Conservation (phyloP, 768 basidiomycete species). For the Amanita exitialis region DNA sequence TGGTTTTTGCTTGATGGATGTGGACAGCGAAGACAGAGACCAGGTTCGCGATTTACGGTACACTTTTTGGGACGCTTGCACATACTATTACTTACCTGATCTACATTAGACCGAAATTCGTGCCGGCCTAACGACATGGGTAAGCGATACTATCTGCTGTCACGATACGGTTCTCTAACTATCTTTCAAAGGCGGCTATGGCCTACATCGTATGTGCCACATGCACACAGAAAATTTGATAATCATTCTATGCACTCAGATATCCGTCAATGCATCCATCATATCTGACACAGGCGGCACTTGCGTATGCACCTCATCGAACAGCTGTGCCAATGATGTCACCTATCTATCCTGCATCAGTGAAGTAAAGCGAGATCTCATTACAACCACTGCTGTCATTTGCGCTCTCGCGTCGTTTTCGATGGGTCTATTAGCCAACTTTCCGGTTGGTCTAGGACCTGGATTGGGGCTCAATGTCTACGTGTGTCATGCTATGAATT, state of each 20-base stretch:
- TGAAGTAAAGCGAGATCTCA: conserved; percentile 65
- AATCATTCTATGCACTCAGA: conserved; percentile 26
- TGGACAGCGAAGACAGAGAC: conserved; percentile 50
- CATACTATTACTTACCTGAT: too few relatives aligned
- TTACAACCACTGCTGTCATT: conserved; percentile 74
- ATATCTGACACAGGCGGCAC: conserved; percentile 71
- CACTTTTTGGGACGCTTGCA: conserved; percentile 6
- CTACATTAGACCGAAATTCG: conserved; percentile 60
- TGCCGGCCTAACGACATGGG: conserved; percentile 77
- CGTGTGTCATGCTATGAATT: conserved; percentile 28
- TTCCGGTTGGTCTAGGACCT: conserved; percentile 83
- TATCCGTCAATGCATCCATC: conserved; percentile 80
- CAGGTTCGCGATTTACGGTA: conserved; percentile 54
- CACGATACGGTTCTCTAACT: not conserved
- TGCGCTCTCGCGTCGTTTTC: conserved; percentile 66
- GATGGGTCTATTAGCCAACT: conserved; percentile 78
- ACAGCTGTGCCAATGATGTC: conserved; percentile 43
- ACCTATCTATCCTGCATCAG: conserved; percentile 47
- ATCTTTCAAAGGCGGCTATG: conserved; percentile 52
- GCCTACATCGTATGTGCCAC: conserved; percentile 61
- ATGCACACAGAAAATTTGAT: not conserved
- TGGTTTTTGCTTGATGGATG: conserved; percentile 72
- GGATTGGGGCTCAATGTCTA: conserved; percentile 80
- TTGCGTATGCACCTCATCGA: conserved; percentile 57
- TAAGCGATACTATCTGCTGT: conserved; percentile 20